Conservation (phyloP, 768 basidiomycete species). For the Dendrothele bispora region DNA sequence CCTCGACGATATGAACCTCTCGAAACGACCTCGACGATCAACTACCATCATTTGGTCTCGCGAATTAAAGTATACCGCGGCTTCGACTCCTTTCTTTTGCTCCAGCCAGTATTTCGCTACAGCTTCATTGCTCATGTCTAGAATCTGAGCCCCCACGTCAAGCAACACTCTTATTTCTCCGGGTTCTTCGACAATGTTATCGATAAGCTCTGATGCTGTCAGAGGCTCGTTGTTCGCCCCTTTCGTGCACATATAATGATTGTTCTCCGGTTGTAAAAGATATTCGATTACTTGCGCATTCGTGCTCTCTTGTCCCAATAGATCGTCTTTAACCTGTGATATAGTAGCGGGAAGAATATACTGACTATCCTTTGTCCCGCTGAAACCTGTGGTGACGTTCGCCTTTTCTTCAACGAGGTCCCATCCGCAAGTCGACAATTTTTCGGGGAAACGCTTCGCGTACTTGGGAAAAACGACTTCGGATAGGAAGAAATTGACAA, state of each 20-base stretch:
- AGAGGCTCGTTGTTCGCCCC: conserved; percentile 19
- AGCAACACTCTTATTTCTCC: conserved; percentile 45
- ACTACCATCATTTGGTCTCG: conserved; percentile 35
- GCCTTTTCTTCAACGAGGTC: conserved; percentile 44
- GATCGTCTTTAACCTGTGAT: conserved; percentile 34
- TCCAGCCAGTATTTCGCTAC: conserved; percentile 42
- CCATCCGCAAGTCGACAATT: conserved; percentile 51
- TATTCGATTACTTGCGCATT: conserved; percentile 46
- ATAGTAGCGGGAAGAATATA: conserved; percentile 38
- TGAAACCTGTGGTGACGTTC: conserved; percentile 47
- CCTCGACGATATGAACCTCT: conserved; percentile 36
- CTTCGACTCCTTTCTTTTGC: conserved; percentile 25
- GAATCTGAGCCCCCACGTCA: conserved; percentile 58
- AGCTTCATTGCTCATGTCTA: conserved; percentile 46
- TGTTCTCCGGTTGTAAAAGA: conserved; percentile 40
- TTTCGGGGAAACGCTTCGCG: conserved; percentile 46
- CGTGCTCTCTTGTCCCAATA: conserved; percentile 39
- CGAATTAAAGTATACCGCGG: conserved; percentile 43
- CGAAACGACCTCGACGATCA: conserved; percentile 32
- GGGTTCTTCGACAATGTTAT: conserved; percentile 29
- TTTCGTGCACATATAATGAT: conserved; percentile 25
- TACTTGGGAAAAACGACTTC: conserved; percentile 49
- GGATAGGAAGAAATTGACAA: conserved; percentile 47
- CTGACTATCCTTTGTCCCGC: conserved; percentile 54
- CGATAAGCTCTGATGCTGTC: conserved; percentile 25